Evolutionary conservation across 331 rosid species (phyloP).

Genomic region (Rhamnella rubrinervis): DNA sequence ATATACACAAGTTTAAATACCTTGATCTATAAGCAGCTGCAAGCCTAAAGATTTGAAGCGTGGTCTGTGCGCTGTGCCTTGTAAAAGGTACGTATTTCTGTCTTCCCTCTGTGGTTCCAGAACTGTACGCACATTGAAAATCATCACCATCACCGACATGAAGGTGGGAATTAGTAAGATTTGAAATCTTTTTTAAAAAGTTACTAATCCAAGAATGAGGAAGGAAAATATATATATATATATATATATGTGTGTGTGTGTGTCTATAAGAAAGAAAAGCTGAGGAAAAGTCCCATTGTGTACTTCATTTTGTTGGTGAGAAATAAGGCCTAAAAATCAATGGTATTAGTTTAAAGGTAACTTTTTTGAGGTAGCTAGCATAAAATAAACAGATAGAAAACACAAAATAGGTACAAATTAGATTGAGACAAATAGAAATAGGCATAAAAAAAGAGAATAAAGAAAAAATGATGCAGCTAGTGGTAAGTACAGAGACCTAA

Average conservation of each 20-base stretch:
- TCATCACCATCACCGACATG: not conserved
- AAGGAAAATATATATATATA: too few species aligned
- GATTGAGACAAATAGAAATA: not conserved
- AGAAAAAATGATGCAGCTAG: not conserved
- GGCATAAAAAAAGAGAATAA: not conserved
- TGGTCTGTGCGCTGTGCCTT: conserved; percentile 78
- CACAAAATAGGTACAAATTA: too few species aligned
- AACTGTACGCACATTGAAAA: conserved; percentile 38
- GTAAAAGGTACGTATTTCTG: conserved; percentile 90
- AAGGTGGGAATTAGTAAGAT: not conserved
- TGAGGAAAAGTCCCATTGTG: too few species aligned
- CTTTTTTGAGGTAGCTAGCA: too few species aligned
- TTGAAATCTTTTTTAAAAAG: too few species aligned
- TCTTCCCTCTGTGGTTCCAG: conserved; percentile 94
- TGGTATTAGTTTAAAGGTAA: too few species aligned
- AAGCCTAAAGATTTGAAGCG: conserved; percentile 78
- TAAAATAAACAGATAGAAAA: not conserved
- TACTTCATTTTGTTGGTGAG: too few species aligned
- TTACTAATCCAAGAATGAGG: too few species aligned
- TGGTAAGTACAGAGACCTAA: conserved; percentile 47
- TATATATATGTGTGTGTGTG: too few species aligned
- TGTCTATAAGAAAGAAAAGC: too few species aligned
- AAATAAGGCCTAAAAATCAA: too few species aligned
- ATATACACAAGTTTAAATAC: conserved; percentile 15
- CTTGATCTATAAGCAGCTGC: conserved; percentile 92